These are phyloP conservation scores for Rugonectria rugulosa DNA, from an alignment of 2,329 filamentous ascomycete genomes.

Conservation along the genomic window DNA sequence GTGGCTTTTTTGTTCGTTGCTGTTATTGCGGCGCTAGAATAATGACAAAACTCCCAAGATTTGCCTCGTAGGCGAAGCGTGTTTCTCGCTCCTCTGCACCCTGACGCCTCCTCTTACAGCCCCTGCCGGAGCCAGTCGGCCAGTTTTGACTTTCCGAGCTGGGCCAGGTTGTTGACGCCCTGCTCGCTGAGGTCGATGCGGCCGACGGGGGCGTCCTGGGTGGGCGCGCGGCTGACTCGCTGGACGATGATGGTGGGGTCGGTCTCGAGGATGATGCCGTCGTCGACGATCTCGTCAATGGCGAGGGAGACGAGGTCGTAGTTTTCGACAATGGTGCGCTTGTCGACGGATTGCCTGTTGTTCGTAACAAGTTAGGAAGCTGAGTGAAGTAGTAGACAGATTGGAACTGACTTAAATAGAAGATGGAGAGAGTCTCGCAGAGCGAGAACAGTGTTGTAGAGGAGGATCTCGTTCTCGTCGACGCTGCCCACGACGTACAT, in stretches of 20 bases:
- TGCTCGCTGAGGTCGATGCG: constrained; percentile 96
- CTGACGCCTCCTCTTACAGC: constrained; percentile 59
- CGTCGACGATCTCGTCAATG: constrained; percentile 94
- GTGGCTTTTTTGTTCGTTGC: constrained; percentile 31
- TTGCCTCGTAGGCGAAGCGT: constrained; percentile 22
- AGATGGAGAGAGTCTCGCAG: constrained; percentile 89
- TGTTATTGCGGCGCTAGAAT: constrained; percentile 39
- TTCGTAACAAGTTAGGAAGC: constrained; percentile 17
- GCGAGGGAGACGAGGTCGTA: constrained; percentile 95
- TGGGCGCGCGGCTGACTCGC: constrained; percentile 89
- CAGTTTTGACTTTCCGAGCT: constrained; percentile 91
- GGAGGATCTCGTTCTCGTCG: constrained; percentile 95
- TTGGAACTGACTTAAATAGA: constrained; percentile 78
- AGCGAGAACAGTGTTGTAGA: constrained; percentile 95
- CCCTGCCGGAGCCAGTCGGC: constrained; percentile 91
- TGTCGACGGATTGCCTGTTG: constrained; percentile 89
- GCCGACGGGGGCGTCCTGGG: constrained; percentile 90
- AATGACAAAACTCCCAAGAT: constrained; percentile 38
- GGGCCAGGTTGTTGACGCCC: constrained; percentile 91
- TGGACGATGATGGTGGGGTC: constrained; percentile 94
- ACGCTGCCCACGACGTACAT: constrained; percentile 89
- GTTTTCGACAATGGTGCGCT: constrained; percentile 97
- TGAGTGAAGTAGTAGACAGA: neutral
- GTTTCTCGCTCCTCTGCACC: neutral
- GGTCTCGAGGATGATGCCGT: constrained; percentile 96